These are phyloP conservation scores for Sinapis alba DNA, from an alignment of 441 rosid species.

Conservation along the genomic window DNA sequence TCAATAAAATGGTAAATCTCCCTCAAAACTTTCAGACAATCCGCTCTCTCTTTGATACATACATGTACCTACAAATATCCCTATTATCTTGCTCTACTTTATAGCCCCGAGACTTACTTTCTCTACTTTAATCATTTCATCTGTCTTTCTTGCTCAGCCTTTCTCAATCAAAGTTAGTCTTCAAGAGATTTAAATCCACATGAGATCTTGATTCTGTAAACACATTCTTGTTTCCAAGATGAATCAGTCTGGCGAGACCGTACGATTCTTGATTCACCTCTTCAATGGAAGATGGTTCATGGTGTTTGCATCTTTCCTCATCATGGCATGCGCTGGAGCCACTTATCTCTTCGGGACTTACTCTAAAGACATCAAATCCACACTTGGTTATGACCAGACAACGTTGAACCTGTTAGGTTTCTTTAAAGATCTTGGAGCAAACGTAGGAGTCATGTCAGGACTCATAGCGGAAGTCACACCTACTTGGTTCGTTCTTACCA, in stretches of 20 bases:
- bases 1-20: slow-evolving; percentile 10
- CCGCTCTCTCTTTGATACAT: slow-evolving; percentile 2
- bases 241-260: slow-evolving; percentile 23
- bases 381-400: slow-evolving; percentile 80
- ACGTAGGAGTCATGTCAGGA: slow-evolving; percentile 76
- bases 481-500: slow-evolving; percentile 72
- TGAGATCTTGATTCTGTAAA: slow-evolving; percentile 14
- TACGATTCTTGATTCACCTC: slow-evolving; percentile 44
- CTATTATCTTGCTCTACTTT: slow-evolving; percentile 24
- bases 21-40: slow-evolving; percentile 23
- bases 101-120: slow-evolving; percentile 24
- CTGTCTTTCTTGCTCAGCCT: neutral
- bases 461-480: slow-evolving; percentile 82
- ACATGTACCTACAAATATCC: neutral
- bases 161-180: slow-evolving; percentile 11
- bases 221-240: slow-evolving; percentile 26
- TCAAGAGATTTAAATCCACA: slow-evolving; percentile 4
- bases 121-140: slow-evolving; percentile 12
- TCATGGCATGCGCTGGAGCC: slow-evolving; percentile 81
- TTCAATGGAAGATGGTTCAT: slow-evolving; percentile 69
- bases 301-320: slow-evolving; percentile 67
- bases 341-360: slow-evolving; percentile 68
- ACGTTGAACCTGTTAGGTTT: slow-evolving; percentile 78
- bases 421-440: slow-evolving; percentile 88
- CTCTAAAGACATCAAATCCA: slow-evolving; percentile 60